A percentile compares a stretch with the other conserved stretches of the same genome.
These are phyloP conservation scores for Schoenoplectus triqueter DNA, from an alignment of 202 grass and related monocot genomes.

Conservation along the genomic window DNA sequence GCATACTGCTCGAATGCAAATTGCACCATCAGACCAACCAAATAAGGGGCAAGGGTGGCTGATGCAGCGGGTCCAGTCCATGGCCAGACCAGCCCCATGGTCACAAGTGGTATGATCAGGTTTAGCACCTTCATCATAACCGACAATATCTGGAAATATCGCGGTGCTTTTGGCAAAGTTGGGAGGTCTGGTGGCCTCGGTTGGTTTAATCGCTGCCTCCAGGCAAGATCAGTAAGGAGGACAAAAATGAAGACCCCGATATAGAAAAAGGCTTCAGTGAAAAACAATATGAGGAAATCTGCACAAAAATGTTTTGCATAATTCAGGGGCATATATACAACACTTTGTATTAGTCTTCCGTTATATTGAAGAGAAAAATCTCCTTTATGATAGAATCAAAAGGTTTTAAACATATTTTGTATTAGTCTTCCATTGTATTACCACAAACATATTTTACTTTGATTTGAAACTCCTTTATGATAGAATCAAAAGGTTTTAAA, in stretches of 20 bases:
- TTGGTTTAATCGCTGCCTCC: conserved; percentile 45
- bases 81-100: conserved; percentile 98
- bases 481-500: too few species aligned
- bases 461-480: neutral
- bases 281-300: conserved; percentile 99
- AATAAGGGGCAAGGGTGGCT: conserved; percentile 93
- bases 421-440: neutral
- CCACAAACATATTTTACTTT: conserved; percentile 5
- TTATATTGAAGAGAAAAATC: neutral
- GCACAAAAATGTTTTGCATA: conserved; percentile 37
- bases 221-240: conserved; percentile 79
- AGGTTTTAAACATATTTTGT: neutral
- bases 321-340: neutral
- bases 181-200: conserved; percentile 8
- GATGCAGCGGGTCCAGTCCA: conserved; percentile 97
- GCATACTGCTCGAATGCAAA: conserved; percentile 93
- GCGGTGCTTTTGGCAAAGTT: conserved; percentile 63
- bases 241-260: conserved; percentile 83
- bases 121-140: conserved; percentile 77
- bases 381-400: too few species aligned
- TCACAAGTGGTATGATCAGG: conserved; percentile 90
- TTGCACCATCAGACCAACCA: conserved; percentile 91
- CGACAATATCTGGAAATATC: conserved; percentile 81
- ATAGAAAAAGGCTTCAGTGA: conserved; percentile 96
- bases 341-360: neutral